Percentiles rank a stretch among this genome's conserved stretches.
Conservation (phyloP, 495 filamentous ascomycete species). For the Lophiostoma macrostomum region DNA sequence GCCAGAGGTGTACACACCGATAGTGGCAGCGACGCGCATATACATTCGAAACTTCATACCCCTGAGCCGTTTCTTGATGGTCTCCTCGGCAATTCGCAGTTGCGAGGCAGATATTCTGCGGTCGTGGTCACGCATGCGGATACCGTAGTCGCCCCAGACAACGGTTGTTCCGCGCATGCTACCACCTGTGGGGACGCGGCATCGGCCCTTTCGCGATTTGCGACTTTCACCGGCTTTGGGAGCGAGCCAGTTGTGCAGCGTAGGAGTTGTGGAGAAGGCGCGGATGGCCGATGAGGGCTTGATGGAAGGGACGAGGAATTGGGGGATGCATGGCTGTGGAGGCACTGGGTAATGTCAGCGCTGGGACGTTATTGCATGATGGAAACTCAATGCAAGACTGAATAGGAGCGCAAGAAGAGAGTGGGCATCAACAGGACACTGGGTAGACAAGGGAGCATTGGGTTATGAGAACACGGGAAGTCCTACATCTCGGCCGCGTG, state of each 20-base stretch:
- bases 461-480: too few species aligned
- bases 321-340: constrained; percentile 20
- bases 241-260: constrained; percentile 69
- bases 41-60: constrained; percentile 92
- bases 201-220: constrained; percentile 87
- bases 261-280: constrained; percentile 71
- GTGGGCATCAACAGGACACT: too few species aligned
- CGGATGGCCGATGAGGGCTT: constrained; percentile 42
- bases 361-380: too few species aligned
- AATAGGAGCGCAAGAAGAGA: too few species aligned
- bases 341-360: constrained; percentile 6
- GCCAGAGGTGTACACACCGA: constrained; percentile 90
- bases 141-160: constrained; percentile 91
- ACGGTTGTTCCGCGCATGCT: constrained; percentile 90
- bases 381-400: too few species aligned
- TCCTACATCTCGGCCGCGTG: constrained; percentile 34
- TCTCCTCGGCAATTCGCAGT: constrained; percentile 84
- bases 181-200: constrained; percentile 84
- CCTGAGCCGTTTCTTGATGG: constrained; percentile 81
- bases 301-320: constrained; percentile 29
- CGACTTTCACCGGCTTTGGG: constrained; percentile 70
- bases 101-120: constrained; percentile 83
- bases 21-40: constrained; percentile 83
- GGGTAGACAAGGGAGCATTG: too few species aligned
- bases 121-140: constrained; percentile 92